Percentiles rank a stretch among this genome's conserved stretches.
Evolutionary conservation across 306 rosid genomes (phyloP).

Genomic region (Cucumis cinereus): DNA sequence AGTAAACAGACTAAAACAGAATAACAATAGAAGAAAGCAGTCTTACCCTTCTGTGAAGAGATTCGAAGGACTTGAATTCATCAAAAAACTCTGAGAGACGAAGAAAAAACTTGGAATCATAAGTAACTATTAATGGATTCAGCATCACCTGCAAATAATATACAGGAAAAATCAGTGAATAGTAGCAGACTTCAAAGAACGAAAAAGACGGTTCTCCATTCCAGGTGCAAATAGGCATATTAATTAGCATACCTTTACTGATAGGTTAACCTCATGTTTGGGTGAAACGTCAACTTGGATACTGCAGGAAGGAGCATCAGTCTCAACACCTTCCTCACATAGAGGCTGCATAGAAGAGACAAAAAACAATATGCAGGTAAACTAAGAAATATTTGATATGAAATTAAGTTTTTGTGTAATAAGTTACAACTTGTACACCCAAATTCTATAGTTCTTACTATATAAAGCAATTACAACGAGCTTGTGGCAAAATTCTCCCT

Average conservation of each 20-base stretch:
- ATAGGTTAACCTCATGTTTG: slow-evolving; percentile 31
- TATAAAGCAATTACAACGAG: no score
- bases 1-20: no score
- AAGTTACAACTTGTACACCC: neutral
- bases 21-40: neutral
- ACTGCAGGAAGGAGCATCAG: slow-evolving; percentile 32
- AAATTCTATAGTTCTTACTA: neutral
- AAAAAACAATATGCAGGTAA: neutral
- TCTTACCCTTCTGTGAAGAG: slow-evolving; percentile 71
- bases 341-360: slow-evolving; percentile 38
- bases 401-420: neutral
- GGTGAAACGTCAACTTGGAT: slow-evolving; percentile 47
- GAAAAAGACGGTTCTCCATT: slow-evolving; percentile 12
- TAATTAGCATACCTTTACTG: slow-evolving; percentile 51
- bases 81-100: slow-evolving; percentile 38
- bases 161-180: neutral
- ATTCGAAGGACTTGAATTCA: slow-evolving; percentile 41
- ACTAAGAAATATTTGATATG: neutral
- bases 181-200: neutral
- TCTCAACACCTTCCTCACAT: slow-evolving; percentile 18
- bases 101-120: slow-evolving; percentile 33
- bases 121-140: slow-evolving; percentile 51
- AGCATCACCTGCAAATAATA: slow-evolving; percentile 43
- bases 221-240: slow-evolving; percentile 4
- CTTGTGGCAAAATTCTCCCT: neutral